A percentile compares a stretch with the other conserved stretches of the same genome.
Evolutionary conservation across 306 rosid genomes (phyloP).

Genomic region (Citrullus amarus): DNA sequence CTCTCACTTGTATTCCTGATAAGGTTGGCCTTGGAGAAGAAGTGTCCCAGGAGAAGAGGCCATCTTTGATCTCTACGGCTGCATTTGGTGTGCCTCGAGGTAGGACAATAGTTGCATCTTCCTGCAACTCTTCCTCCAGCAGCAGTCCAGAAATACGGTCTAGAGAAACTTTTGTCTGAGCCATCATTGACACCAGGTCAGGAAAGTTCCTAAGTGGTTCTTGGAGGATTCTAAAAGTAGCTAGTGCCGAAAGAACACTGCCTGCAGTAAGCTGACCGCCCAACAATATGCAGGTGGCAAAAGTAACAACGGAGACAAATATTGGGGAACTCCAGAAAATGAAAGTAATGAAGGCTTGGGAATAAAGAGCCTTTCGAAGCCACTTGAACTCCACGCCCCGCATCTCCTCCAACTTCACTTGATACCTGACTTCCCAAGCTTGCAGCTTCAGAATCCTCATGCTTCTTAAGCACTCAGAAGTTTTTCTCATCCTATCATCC

Average conservation of each 20-base stretch:
- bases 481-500: constrained; percentile 98
- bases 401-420: constrained; percentile 71
- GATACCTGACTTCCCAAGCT: constrained; percentile 97
- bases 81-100: constrained; percentile 60
- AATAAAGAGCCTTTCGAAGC: constrained; percentile 87
- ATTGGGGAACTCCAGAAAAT: constrained; percentile 99
- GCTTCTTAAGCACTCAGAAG: constrained; percentile 88
- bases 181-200: constrained; percentile 97
- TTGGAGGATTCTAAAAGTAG: constrained; percentile 98
- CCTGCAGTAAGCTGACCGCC: constrained; percentile 87
- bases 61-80: constrained; percentile 72
- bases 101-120: constrained; percentile 69
- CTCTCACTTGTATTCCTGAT: constrained; percentile 69
- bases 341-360: constrained; percentile 96
- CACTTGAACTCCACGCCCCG: constrained; percentile 89
- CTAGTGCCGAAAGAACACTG: constrained; percentile 94
- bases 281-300: constrained; percentile 71
- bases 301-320: constrained; percentile 93
- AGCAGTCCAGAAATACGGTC: constrained; percentile 86
- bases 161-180: constrained; percentile 98
- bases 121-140: constrained; percentile 87
- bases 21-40: constrained; percentile 63
- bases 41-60: constrained; percentile 75
- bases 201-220: constrained; percentile 98
- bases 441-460: constrained; percentile 97